phyloP scores from a whole-genome alignment of 2,329 filamentous ascomycete species.

The Chalara sp. region DNA sequence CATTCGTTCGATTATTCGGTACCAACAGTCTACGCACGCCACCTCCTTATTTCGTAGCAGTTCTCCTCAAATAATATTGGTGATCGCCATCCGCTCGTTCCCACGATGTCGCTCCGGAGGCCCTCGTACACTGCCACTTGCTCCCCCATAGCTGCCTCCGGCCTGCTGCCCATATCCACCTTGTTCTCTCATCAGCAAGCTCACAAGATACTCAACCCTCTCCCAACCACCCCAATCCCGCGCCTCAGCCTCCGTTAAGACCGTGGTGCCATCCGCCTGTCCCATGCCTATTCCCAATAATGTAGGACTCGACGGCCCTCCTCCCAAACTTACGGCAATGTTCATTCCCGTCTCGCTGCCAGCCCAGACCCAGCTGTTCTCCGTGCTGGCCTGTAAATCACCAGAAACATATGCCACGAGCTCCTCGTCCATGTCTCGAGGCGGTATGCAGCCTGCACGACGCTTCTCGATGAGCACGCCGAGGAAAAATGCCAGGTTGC shows the following conservation, averaged over 20 bases:
- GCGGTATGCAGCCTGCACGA: constrained; percentile 28
- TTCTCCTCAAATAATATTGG: constrained; percentile 19
- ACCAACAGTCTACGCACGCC: too few relatives aligned
- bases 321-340: constrained; percentile 7
- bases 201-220: constrained; percentile 58
- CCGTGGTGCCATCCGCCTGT: constrained; percentile 30
- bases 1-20: too few relatives aligned
- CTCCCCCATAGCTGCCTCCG: constrained; percentile 1
- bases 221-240: constrained; percentile 79
- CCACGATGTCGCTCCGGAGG: constrained; percentile 10
- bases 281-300: constrained; percentile 14
- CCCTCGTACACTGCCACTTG: background rate
- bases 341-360: constrained; percentile 44
- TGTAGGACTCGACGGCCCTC: constrained; percentile 11
- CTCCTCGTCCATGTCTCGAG: constrained; percentile 64
- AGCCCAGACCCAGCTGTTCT: constrained; percentile 79
- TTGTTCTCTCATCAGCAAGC: constrained; percentile 38
- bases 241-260: constrained; percentile 48
- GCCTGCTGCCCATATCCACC: constrained; percentile 11
- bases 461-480: constrained; percentile 54
- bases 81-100: constrained; percentile 24
- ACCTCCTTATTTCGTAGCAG: too few relatives aligned
- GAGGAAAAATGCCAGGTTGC: constrained; percentile 77
- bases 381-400: constrained; percentile 74
- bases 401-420: constrained; percentile 79